These are phyloP conservation scores for Peronospora farinosa DNA, from an alignment of 352 stramenopile species.

Conservation along the genomic window DNA sequence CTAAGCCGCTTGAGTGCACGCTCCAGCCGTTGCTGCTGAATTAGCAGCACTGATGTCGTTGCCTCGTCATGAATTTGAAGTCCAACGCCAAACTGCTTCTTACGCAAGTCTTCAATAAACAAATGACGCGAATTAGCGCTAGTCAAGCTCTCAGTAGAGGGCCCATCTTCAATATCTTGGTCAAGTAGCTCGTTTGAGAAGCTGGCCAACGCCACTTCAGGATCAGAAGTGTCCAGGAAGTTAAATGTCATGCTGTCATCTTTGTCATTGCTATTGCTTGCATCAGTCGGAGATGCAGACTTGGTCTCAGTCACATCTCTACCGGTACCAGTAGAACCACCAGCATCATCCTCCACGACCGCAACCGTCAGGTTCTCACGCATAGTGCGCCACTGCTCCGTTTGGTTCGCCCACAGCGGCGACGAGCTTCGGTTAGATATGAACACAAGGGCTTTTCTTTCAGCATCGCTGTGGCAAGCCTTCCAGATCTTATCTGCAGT, in stretches of 20 bases:
- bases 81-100: slow-evolving; percentile 73
- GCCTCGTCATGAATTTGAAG: slow-evolving; percentile 53
- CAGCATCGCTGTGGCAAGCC: slow-evolving; percentile 27
- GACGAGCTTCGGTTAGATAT: slow-evolving; percentile 21
- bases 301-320: slow-evolving; percentile 1
- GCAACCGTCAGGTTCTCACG: slow-evolving; percentile 15
- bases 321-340: not conserved
- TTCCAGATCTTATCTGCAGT: slow-evolving; percentile 32
- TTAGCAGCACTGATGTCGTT: slow-evolving; percentile 48
- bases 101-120: slow-evolving; percentile 62
- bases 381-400: slow-evolving; percentile 16
- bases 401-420: slow-evolving; percentile 20
- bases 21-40: slow-evolving; percentile 76
- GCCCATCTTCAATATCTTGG: slow-evolving; percentile 5
- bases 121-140: slow-evolving; percentile 28
- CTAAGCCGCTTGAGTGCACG: slow-evolving; percentile 80
- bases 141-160: not conserved
- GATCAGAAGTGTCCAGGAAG: slow-evolving; percentile 7
- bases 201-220: slow-evolving; percentile 2
- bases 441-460: slow-evolving; percentile 27
- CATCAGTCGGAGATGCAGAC: not conserved
- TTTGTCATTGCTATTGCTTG: not conserved
- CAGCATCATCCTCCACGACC: not conserved
- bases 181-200: slow-evolving; percentile 9
- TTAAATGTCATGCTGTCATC: not conserved